Base-by-base conservation (phyloP, 2,329 filamentous ascomycete genomes). In the Diaporthe sp. region DNA sequence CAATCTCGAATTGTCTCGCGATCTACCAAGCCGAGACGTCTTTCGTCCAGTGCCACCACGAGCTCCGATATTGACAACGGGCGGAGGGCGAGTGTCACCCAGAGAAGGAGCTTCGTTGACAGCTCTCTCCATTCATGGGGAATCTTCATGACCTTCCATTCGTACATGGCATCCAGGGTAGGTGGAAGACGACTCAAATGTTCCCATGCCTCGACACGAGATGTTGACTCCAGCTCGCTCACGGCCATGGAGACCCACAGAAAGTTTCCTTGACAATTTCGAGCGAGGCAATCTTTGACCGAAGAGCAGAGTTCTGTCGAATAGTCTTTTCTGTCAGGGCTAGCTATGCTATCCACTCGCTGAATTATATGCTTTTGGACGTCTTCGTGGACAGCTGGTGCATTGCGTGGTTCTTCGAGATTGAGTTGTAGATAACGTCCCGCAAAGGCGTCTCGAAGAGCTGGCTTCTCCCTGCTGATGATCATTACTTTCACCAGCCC, bases 141-240 rank as follows among this genome's bases (percentile, higher is more conserved):
- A 3, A 62, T 46, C 10, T 62, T 13, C 60, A 62, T 62, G 6
- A 46, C 39, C 60, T 46, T 22, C 39, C 39, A 31, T 31, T 62
- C 60, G 17, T 62, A 62, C 39, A 46, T 28, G 17, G 60, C 60
- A 15, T 62, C 39, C 17, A 62, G 15, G 4, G 39, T 44, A 1
- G 60, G 4, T 12, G 60, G 60, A 19, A 62, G 12, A 3, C 60
- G 60, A 17, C 60, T 62, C n/a, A 62, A 13, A 28, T 62, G 60
- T 44, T 62, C 60, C 60, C 60, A 62, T 8, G 60, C 60, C n/a
- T 62, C 39, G 39, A 62, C 7, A 8, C 60, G 60, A 17, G 60
- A 62, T 22, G 60, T 62, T 12, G 60, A 17, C 13, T 46, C 39
- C 25, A 62, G 39, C 60, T 62, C 60, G 8, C 22, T 62, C 4